phyloP scores from a whole-genome alignment of 1,284 basidiomycete species.

The Cryptococcus maquisensis region DNA sequence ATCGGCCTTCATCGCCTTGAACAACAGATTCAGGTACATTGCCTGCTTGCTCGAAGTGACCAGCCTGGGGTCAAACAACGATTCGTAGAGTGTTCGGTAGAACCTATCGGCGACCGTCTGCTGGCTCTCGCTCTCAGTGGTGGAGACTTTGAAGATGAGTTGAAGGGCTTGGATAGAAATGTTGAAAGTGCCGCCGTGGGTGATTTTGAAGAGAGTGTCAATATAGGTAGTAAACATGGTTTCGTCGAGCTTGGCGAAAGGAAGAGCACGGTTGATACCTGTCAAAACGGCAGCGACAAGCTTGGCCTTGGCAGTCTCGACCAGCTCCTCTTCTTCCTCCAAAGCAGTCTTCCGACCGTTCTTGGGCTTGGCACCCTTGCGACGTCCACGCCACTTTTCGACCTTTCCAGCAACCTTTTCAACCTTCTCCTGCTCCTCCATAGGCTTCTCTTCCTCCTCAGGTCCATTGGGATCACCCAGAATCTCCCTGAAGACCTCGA shows the following conservation, averaged over 20 bases:
- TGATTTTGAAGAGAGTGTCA: constrained; percentile 91
- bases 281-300: constrained; percentile 87
- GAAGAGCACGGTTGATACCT: constrained; percentile 91
- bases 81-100: constrained; percentile 86
- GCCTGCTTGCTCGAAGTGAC: constrained; percentile 86
- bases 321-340: constrained; percentile 53
- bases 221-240: constrained; percentile 78
- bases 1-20: constrained; percentile 87
- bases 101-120: constrained; percentile 71
- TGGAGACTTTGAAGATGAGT: constrained; percentile 78
- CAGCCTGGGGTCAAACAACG: constrained; percentile 77
- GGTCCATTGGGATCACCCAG: constrained; percentile 57
- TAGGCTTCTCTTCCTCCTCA: constrained; percentile 27
- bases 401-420: constrained; percentile 49
- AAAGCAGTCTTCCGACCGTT: constrained; percentile 38
- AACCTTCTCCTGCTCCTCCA: constrained; percentile 36
- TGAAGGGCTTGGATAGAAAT: constrained; percentile 91
- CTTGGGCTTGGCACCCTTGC: constrained; percentile 45
- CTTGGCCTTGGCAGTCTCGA: constrained; percentile 76
- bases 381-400: constrained; percentile 46
- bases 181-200: constrained; percentile 86
- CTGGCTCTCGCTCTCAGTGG: constrained; percentile 31
- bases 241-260: constrained; percentile 72
- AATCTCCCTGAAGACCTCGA: constrained; percentile 88
- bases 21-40: constrained; percentile 93